Evolutionary conservation across 257 asterid species (phyloP), one percentile per base, ranked within the genome.

Genomic region (Verbena officinalis): DNA sequence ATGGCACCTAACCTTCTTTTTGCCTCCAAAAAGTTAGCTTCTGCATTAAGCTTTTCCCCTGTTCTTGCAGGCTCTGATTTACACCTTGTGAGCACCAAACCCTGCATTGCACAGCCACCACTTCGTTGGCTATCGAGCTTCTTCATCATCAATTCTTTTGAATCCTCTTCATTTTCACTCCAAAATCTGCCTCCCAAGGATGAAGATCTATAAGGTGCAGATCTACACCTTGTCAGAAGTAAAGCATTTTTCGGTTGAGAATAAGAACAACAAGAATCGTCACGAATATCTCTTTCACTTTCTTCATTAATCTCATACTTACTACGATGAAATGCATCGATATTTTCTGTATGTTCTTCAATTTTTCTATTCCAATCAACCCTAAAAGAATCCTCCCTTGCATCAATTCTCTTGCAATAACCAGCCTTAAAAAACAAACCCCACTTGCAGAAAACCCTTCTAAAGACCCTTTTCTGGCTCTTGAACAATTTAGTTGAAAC

Each of bases 41-140:
- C 83, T 68, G 70, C 78, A 69, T 67, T 60, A 4, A 85, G 81
- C 71, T 83, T 78, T 66, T 73, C 83, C 36, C 82, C 85, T 67
- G 74, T 83, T 79, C 68, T 67, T 17, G 88, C 86, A 36, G 90
- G 88, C 30, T 84, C 88, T 54, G 94, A 88, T 79, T 78, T 83
- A 69, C 93, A 75, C 73, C 90, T 83, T 7, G 81, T 85, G 0
- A 85, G 84, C 38, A 77, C 31, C 66, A 81, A 69, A 7, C 88
- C 91, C 72, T 79, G 91, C 49, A 78, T 51, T 17, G 49, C 74
- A n/a, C 55, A 19, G 4, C 68, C 73, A 17, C 7, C 12, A 45
- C 20, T 70, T 50, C 66, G n/a, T n/a, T n/a, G n/a, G n/a, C n/a
- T n/a, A n/a, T n/a, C n/a, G n/a, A n/a, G n/a, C n/a, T n/a, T 65